A percentile compares a stretch with the other conserved stretches of the same genome.
These are phyloP conservation scores for Xylariaceae sp. DNA, from an alignment of 2,329 filamentous ascomycete species.

Conservation along the genomic window DNA sequence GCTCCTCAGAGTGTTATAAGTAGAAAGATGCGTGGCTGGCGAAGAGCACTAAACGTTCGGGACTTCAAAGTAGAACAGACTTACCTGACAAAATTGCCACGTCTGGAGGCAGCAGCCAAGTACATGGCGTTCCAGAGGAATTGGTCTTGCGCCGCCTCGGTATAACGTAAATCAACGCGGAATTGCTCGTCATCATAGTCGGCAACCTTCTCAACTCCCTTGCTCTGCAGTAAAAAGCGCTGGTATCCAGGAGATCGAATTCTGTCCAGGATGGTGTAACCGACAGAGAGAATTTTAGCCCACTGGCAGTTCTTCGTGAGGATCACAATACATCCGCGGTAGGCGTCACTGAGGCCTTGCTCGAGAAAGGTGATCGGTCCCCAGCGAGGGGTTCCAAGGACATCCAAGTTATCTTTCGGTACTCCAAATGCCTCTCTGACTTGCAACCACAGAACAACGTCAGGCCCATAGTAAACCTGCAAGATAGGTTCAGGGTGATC, in stretches of 20 bases:
- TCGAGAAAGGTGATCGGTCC: not conserved
- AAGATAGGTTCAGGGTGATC: no score
- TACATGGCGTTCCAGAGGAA: no score
- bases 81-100: no score
- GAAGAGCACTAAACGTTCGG: no score
- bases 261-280: not conserved
- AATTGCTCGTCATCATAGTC: no score
- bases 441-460: not conserved
- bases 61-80: no score
- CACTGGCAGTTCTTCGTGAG: conserved; percentile 12
- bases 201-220: no score
- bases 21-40: no score
- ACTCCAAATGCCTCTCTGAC: not conserved
- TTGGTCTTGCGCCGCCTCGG: no score
- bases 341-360: not conserved
- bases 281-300: not conserved
- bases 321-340: not conserved
- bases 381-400: not conserved
- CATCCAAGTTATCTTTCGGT: not conserved
- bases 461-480: not conserved
- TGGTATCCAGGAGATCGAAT: not conserved
- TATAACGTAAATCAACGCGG: no score
- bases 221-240: not conserved
- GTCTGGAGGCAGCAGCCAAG: no score
- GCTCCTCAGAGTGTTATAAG: no score